phyloP scores from a whole-genome alignment of 441 rosid genomes.

The Populus tomentosa region DNA sequence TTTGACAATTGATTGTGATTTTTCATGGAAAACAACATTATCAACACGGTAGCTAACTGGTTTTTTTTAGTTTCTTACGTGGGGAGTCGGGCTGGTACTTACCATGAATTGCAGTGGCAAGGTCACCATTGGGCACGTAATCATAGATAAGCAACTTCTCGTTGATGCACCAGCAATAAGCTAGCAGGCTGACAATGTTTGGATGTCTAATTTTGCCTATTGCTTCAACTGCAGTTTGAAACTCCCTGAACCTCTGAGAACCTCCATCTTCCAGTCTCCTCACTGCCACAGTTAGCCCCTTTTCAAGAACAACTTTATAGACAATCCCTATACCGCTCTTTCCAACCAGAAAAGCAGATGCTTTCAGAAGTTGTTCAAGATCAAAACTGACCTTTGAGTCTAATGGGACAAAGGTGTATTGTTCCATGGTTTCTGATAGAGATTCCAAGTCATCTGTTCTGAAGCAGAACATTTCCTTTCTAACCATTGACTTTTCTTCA shows the following conservation, averaged over 20 bases:
- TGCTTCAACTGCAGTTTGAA: conserved; percentile 90
- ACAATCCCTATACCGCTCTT: conserved; percentile 81
- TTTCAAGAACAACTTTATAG: conserved; percentile 88
- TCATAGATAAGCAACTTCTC: conserved; percentile 91
- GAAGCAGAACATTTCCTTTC: conserved; percentile 44
- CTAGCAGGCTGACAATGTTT: conserved; percentile 69
- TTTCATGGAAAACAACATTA: neutral
- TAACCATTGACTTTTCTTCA: conserved; percentile 24
- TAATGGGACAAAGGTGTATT: conserved; percentile 59
- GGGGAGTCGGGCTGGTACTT: conserved; percentile 10
- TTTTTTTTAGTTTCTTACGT: neutral
- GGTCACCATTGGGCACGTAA: conserved; percentile 68
- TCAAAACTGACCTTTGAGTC: conserved; percentile 69
- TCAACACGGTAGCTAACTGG: neutral
- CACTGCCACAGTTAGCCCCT: conserved; percentile 71
- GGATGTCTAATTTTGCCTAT: conserved; percentile 83
- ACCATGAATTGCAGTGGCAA: conserved; percentile 83
- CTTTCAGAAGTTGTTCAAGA: conserved; percentile 85
- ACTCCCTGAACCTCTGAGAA: conserved; percentile 83
- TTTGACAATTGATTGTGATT: neutral
- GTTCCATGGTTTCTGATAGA: conserved; percentile 58
- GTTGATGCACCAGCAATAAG: conserved; percentile 88
- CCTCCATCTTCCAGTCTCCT: conserved; percentile 90
- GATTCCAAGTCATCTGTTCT: conserved; percentile 44
- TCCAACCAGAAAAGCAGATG: conserved; percentile 88